A percentile compares a stretch with the other conserved stretches of the same genome.
These are phyloP conservation scores for Eutypella sp. DNA, from an alignment of 2,329 filamentous ascomycete species.

Conservation along the genomic window DNA sequence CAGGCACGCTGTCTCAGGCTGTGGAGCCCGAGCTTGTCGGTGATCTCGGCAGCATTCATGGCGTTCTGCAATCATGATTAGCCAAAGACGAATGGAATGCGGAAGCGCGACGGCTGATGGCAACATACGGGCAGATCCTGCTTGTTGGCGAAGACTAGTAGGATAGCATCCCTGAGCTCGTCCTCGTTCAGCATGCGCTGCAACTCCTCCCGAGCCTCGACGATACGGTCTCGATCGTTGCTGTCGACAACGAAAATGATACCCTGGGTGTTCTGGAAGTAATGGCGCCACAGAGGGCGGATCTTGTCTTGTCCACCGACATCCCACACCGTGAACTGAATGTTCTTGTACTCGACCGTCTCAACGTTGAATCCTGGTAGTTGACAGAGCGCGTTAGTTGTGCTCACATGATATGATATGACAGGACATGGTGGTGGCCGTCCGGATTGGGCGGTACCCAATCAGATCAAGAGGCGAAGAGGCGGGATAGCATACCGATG, in stretches of 20 bases:
- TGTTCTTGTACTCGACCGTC: conserved; percentile 99
- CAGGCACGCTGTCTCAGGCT: conserved; percentile 97
- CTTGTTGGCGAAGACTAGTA: conserved; percentile 99
- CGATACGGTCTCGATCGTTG: conserved; percentile 97
- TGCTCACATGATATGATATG: background rate
- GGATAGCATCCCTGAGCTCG: conserved; percentile 93
- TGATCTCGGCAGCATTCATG: conserved; percentile 99
- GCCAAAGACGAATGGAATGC: conserved; percentile 9
- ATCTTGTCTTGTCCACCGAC: conserved; percentile 99
- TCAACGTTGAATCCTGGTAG: conserved; percentile 93
- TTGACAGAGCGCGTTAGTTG: conserved; percentile 16
- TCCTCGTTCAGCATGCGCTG: conserved; percentile 99
- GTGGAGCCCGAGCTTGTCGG: conserved; percentile 99
- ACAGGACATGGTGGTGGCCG: no score
- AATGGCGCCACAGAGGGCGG: conserved; percentile 97
- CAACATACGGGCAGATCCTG: conserved; percentile 91
- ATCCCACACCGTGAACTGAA: conserved; percentile 99
- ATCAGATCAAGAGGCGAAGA: background rate
- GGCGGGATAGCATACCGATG: conserved; percentile 63
- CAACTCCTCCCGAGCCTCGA: conserved; percentile 93
- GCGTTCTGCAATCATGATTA: conserved; percentile 65
- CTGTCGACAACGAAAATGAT: conserved; percentile 99
- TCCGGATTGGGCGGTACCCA: no score
- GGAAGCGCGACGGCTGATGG: conserved; percentile 4
- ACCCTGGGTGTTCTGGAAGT: conserved; percentile 99